Conservation (phyloP, 2,329 filamentous ascomycete species). For the Fusarium oligoseptatum region DNA sequence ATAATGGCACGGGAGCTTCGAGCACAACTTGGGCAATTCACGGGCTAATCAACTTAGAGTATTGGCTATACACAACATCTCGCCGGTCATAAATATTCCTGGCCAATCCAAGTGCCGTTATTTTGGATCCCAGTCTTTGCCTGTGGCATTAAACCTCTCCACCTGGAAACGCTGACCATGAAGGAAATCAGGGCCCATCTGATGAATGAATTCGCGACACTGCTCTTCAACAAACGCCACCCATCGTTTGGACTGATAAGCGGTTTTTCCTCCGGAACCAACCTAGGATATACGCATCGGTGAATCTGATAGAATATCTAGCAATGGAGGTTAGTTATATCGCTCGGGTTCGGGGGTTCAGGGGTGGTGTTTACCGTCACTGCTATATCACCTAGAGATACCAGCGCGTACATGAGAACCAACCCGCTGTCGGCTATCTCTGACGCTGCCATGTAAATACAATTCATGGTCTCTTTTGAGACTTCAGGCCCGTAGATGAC, state of each 20-base stretch:
- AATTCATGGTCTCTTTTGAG: not conserved
- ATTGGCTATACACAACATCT: not conserved
- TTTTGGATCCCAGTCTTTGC: not conserved
- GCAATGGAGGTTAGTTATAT: not conserved
- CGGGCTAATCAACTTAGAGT: not conserved
- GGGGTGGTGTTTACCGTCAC: not conserved
- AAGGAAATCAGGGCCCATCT: not conserved
- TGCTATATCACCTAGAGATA: not conserved
- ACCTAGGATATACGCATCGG: not conserved
- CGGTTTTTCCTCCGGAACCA: not conserved
- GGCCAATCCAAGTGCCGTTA: not conserved
- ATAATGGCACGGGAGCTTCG: not conserved
- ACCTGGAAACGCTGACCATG: not conserved
- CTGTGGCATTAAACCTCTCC: not conserved
- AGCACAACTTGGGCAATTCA: not conserved
- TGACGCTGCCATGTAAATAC: not conserved
- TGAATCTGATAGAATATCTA: not conserved
- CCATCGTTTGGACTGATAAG: not conserved
- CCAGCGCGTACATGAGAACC: not conserved
- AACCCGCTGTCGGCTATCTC: not conserved
- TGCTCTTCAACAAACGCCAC: not conserved
- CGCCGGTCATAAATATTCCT: not conserved
- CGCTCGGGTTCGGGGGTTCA: not conserved
- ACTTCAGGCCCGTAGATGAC: not conserved
- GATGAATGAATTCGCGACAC: not conserved